These are phyloP conservation scores for Debaryomyces castellii DNA, from an alignment of 805 yeast genomes.

Conservation along the genomic window DNA sequence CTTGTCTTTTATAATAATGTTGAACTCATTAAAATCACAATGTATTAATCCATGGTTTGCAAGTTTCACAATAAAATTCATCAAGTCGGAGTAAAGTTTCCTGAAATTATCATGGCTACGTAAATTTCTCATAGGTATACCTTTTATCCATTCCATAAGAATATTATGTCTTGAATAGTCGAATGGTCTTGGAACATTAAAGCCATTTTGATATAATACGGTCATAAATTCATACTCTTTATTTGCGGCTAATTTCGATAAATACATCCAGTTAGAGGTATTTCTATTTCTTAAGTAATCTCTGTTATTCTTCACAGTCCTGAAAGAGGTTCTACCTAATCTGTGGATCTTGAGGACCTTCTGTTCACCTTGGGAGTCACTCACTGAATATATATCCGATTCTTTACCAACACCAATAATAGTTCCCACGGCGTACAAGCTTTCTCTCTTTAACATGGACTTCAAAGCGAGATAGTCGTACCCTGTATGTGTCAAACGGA, in stretches of 20 bases:
- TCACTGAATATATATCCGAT: constrained; percentile 87
- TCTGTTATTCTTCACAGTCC: constrained; percentile 88
- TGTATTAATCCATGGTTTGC: constrained; percentile 91
- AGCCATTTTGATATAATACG: constrained; percentile 69
- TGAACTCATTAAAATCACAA: constrained; percentile 97
- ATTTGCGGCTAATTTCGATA: constrained; percentile 86
- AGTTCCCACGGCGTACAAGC: constrained; percentile 76
- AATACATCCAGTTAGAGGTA: constrained; percentile 87
- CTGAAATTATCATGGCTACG: constrained; percentile 68
- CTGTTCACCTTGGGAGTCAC: constrained; percentile 59
- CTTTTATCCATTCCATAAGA: constrained; percentile 86
- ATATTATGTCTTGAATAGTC: constrained; percentile 91
- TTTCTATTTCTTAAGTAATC: constrained; percentile 80
- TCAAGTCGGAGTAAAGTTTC: constrained; percentile 76
- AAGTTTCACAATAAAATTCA: constrained; percentile 80
- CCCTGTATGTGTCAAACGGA: constrained; percentile 83
- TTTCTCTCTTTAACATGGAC: constrained; percentile 72
- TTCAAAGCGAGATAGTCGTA: constrained; percentile 90
- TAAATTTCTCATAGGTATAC: constrained; percentile 86
- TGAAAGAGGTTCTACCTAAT: constrained; percentile 90
- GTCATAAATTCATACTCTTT: constrained; percentile 90
- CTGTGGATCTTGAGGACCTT: constrained; percentile 88
- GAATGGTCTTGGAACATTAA: constrained; percentile 83
- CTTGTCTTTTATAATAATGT: constrained; percentile 77
- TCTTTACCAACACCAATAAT: constrained; percentile 97